Conservation (phyloP, 805 yeast genomes). For the Hemisphaericaspora nanyangensis region DNA sequence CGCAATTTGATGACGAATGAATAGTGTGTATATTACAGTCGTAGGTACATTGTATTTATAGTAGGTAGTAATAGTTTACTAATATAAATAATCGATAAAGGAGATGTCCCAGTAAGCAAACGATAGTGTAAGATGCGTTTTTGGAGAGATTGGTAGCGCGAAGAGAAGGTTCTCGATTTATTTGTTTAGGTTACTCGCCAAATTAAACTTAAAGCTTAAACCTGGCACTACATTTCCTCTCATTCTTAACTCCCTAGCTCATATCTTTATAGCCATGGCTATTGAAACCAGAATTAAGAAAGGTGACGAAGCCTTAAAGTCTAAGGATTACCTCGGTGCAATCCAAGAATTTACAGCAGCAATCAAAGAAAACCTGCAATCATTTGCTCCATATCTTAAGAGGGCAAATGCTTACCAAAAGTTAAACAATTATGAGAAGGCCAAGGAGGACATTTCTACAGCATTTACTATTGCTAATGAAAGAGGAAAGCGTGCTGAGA, state of each 20-base stretch:
- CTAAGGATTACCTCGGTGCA: constrained; percentile 43
- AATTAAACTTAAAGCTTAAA: too few relatives aligned
- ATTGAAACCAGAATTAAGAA: constrained; percentile 31
- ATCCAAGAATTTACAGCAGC: constrained; percentile 36
- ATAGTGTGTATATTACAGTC: neutral
- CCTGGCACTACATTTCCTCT: too few relatives aligned
- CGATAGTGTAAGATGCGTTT: too few relatives aligned
- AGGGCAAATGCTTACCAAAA: constrained; percentile 49
- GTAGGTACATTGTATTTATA: too few relatives aligned
- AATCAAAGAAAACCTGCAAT: constrained; percentile 38
- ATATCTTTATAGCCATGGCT: constrained; percentile 42
- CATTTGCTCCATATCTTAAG: constrained; percentile 46
- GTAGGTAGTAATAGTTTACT: too few relatives aligned
- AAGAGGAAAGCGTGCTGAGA: constrained; percentile 43
- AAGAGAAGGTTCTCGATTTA: too few relatives aligned
- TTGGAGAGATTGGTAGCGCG: too few relatives aligned
- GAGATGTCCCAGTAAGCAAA: too few relatives aligned
- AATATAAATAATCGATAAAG: too few relatives aligned
- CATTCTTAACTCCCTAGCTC: too few relatives aligned
- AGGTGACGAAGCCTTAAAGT: constrained; percentile 28
- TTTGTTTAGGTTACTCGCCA: too few relatives aligned
- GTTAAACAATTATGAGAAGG: constrained; percentile 42
- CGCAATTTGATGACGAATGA: too few relatives aligned
- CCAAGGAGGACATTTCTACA: constrained; percentile 42
- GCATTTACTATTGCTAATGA: constrained; percentile 45